These are phyloP conservation scores for Chlamydomonas eustigma DNA, from an alignment of 139 green algal species.

Conservation along the genomic window DNA sequence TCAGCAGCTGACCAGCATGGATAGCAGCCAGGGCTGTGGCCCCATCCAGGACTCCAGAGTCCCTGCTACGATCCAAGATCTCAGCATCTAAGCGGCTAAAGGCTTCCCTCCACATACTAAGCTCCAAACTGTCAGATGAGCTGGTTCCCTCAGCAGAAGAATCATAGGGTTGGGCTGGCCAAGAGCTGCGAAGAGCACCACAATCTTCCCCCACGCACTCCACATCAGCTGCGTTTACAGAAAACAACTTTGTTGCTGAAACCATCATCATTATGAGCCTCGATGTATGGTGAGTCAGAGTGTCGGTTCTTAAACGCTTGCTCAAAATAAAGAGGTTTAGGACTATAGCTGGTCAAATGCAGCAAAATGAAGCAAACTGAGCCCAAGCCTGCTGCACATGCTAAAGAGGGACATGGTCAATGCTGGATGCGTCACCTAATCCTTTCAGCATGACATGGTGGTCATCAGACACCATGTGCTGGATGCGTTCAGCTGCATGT, in stretches of 20 bases:
- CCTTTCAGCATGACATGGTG: neutral
- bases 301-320: too few relatives aligned
- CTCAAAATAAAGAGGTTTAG: too few relatives aligned
- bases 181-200: neutral
- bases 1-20: conserved; percentile 28
- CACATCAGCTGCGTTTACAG: neutral
- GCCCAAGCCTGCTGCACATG: too few relatives aligned
- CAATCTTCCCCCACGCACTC: neutral
- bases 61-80: neutral
- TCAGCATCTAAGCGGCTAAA: conserved; percentile 7
- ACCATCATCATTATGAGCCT: too few relatives aligned
- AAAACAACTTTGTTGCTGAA: too few relatives aligned
- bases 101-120: neutral
- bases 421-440: neutral
- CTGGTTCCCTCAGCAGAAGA: neutral
- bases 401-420: too few relatives aligned
- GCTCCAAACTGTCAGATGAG: neutral
- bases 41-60: conserved; percentile 27
- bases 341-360: too few relatives aligned
- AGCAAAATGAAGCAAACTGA: too few relatives aligned
- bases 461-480: neutral
- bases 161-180: neutral
- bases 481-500: neutral
- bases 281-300: too few relatives aligned
- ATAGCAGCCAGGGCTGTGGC: conserved; percentile 39